Base-by-base conservation (phyloP, 1,139 yeast genomes). In the Diutina pseudorugosa region DNA sequence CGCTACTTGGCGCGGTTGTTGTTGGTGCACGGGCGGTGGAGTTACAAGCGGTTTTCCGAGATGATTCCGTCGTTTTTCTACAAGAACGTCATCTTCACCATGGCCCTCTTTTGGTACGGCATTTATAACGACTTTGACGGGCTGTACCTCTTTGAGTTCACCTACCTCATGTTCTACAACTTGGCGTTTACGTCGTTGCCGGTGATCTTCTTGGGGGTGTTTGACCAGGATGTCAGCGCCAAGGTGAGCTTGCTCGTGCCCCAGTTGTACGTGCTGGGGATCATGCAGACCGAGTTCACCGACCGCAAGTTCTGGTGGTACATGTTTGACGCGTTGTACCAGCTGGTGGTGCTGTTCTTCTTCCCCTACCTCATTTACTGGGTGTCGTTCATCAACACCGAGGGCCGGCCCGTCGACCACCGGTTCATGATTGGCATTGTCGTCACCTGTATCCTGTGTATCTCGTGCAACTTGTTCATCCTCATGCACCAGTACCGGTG, bases 21-120 rank as follows among this genome's bases (percentile, higher is more conserved):
- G 52, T 70, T 93, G 54, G 94, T 89, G 27, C 98, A 93, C 70
- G 98, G 98, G 43, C 79, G 98, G 65, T 93, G 98, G 97, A 86
- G 95, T 0, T 93, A 93, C 65, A 86, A 85, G 62, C 75, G 98
- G 59, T 73, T 93, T 52, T 82, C 95, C 42, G 98, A 91, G 67
- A 90, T 91, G 96, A 85, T 90, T 63, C 97, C 98, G 33, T 79
- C 84, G 62, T 89, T 93, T 70, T 93, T 93, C 64, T 93, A 84
- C 72, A 93, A 93, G 69, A 93, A 93, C 65, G 90, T 88, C 54
- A 84, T 88, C 60, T 93, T 90, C 72, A 83, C 96, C 0, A 65
- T 91, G 61, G 84, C 97, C 0, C 73, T 90, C 59, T 93, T 90
- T 65, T 93, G 98, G 98, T 93, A 84, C 66, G 96, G 96, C 61